phyloP scores from a whole-genome alignment of 2,329 filamentous ascomycete genomes.

The Aaosphaeria pasadenensis region DNA sequence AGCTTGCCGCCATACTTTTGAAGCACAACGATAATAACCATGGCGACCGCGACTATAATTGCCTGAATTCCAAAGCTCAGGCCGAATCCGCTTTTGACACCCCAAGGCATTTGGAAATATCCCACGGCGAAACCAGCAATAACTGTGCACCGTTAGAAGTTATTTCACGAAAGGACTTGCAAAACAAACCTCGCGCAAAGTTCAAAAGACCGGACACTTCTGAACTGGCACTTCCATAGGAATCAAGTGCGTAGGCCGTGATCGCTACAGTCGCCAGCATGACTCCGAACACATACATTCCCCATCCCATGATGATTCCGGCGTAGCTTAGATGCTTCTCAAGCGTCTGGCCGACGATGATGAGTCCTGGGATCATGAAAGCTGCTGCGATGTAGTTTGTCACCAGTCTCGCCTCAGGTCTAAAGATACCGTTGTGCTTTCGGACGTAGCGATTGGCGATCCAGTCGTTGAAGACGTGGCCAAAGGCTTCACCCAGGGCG shows the following conservation, averaged over 20 bases:
- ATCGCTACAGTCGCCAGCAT: constrained; percentile 31
- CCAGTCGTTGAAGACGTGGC: constrained; percentile 38
- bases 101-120: constrained; percentile 37
- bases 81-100: constrained; percentile 22
- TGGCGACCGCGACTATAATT: constrained; percentile 28
- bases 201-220: constrained; percentile 33
- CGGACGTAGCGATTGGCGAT: constrained; percentile 29
- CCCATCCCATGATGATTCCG: constrained; percentile 34
- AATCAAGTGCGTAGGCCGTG: constrained; percentile 34
- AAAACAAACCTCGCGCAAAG: constrained; percentile 25
- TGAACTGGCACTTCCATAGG: constrained; percentile 29
- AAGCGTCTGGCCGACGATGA: constrained; percentile 32
- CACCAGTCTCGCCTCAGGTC: constrained; percentile 31
- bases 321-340: constrained; percentile 31
- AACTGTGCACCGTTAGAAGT: constrained; percentile 6
- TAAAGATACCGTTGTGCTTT: constrained; percentile 25
- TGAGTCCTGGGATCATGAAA: constrained; percentile 29
- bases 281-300: constrained; percentile 32
- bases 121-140: constrained; percentile 32
- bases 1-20: constrained; percentile 27
- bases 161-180: not conserved
- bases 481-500: constrained; percentile 28
- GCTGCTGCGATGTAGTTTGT: constrained; percentile 29
- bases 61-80: constrained; percentile 35
- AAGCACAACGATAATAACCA: constrained; percentile 19